Percentiles rank a stretch among this genome's conserved stretches.
Conservation (phyloP, 306 rosid species). For the Prunus mira region DNA sequence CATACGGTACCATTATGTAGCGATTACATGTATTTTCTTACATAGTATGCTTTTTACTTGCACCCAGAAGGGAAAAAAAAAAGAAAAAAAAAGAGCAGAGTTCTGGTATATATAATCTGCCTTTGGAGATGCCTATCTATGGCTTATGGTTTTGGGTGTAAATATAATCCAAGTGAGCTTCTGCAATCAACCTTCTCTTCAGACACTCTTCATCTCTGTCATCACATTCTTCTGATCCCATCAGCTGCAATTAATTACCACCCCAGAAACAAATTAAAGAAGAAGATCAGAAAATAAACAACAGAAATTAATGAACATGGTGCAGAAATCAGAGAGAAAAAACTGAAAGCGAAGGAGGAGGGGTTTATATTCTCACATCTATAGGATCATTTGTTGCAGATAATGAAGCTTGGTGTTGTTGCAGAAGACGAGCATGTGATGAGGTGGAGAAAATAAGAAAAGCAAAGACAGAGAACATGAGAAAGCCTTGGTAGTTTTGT, state of each 20-base stretch:
- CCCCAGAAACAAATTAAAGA: not conserved
- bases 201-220: conserved; percentile 43
- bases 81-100: not conserved
- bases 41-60: not conserved
- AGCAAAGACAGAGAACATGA: conserved; percentile 32
- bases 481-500: conserved; percentile 13
- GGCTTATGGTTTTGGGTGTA: conserved; percentile 68
- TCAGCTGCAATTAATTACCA: conserved; percentile 22
- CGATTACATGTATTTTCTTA: not conserved
- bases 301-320: not conserved
- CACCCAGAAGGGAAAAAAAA: not conserved
- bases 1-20: not conserved
- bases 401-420: conserved; percentile 32
- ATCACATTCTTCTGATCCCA: conserved; percentile 46
- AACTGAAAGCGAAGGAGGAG: not conserved
- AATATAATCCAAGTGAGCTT: conserved; percentile 86
- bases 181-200: conserved; percentile 57
- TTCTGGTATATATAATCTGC: not conserved
- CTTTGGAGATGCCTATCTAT: conserved; percentile 10
- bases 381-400: not conserved
- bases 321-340: not conserved
- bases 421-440: conserved; percentile 30
- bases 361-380: not conserved
- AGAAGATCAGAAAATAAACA: not conserved
- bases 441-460: conserved; percentile 37